These are phyloP conservation scores for Candida boleticola DNA, from an alignment of 805 yeast genomes.

Conservation along the genomic window DNA sequence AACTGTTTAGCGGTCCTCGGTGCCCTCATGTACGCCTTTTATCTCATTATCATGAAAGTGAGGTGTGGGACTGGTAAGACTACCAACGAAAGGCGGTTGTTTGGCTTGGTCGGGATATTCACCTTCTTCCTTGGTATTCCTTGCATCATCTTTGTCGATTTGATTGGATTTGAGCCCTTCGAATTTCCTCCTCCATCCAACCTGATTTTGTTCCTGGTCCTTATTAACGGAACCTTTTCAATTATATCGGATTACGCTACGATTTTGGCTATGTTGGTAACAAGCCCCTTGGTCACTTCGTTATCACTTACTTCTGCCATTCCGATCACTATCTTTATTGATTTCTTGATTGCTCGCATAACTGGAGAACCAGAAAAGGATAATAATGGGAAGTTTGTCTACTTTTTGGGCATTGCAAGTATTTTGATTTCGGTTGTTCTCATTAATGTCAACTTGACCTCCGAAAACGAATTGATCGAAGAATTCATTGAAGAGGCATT, in stretches of 20 bases:
- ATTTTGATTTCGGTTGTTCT: conserved; percentile 47
- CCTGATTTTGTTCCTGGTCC: conserved; percentile 29
- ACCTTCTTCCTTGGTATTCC: conserved; percentile 43
- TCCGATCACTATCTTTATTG: conserved; percentile 51
- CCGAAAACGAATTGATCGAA: conserved; percentile 45
- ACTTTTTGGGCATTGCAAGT: conserved; percentile 46
- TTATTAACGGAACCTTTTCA: conserved; percentile 44
- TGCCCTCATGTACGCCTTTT: conserved; percentile 47
- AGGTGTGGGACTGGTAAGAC: conserved; percentile 44
- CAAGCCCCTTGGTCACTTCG: conserved; percentile 53
- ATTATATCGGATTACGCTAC: conserved; percentile 50
- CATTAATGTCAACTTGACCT: conserved; percentile 40
- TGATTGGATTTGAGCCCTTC: conserved; percentile 39
- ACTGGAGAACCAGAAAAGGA: conserved; percentile 17
- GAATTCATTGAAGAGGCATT: conserved; percentile 48
- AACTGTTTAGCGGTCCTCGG: conserved; percentile 44
- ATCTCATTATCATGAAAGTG: conserved; percentile 41
- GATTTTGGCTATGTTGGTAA: conserved; percentile 49
- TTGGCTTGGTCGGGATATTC: conserved; percentile 45
- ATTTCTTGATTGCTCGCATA: conserved; percentile 34
- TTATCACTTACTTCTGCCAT: conserved; percentile 51
- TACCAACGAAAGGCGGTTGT: conserved; percentile 46
- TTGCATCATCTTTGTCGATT: conserved; percentile 31
- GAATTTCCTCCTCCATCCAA: conserved; percentile 39
- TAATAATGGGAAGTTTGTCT: conserved; percentile 23